Conservation (phyloP, 805 yeast genomes). For the Lipomyces mesembrius region DNA sequence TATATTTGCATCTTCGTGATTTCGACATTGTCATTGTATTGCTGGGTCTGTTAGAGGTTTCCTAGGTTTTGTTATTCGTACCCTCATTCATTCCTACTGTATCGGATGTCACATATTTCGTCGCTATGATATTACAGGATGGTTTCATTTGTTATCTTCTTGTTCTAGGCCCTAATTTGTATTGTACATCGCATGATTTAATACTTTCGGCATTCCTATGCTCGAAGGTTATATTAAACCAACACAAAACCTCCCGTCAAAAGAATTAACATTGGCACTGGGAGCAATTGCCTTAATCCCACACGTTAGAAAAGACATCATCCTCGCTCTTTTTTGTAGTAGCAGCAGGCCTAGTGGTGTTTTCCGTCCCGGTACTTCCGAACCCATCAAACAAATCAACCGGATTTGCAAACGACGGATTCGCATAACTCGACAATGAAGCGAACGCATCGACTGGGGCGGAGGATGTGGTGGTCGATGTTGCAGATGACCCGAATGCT, state of each 20-base stretch:
- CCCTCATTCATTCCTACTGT: not conserved
- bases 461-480: constrained; percentile 14
- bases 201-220: not conserved
- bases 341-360: constrained; percentile 22
- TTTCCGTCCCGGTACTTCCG: constrained; percentile 32
- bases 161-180: not conserved
- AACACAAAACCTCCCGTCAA: not conserved
- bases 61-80: not conserved
- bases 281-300: constrained; percentile 40
- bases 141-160: not conserved
- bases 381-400: constrained; percentile 18
- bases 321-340: constrained; percentile 41
- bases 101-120: not conserved
- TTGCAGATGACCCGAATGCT: constrained; percentile 15
- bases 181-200: not conserved
- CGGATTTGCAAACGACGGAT: constrained; percentile 33
- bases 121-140: not conserved
- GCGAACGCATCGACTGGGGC: constrained; percentile 19
- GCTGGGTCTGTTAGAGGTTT: not conserved
- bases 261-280: not conserved
- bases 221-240: not conserved
- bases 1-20: not conserved
- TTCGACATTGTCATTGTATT: not conserved
- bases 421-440: constrained; percentile 3
- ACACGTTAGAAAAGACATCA: constrained; percentile 47